phyloP scores from a whole-genome alignment of 371 early-diverging fungal genomes.

The Saksenaea vasiformis region DNA sequence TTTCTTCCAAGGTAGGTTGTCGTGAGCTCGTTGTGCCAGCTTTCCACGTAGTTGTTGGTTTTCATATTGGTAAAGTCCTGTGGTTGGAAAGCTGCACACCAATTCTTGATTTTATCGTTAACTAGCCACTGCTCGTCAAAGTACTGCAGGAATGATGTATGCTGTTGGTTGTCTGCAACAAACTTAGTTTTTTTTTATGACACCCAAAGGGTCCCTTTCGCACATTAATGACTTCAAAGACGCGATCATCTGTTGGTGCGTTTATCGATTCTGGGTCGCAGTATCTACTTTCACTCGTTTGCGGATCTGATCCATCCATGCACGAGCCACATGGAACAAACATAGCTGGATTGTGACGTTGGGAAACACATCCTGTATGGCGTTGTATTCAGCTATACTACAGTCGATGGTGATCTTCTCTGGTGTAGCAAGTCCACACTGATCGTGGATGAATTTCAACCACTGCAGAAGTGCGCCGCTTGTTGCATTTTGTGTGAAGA shows the following conservation, averaged over 20 bases:
- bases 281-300: neutral
- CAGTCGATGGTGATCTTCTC: neutral
- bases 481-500: neutral
- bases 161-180: no score
- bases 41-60: no score
- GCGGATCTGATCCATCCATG: no score
- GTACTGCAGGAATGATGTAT: no score
- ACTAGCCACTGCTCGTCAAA: no score
- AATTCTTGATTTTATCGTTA: no score
- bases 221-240: no score
- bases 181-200: no score
- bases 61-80: neutral
- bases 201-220: no score
- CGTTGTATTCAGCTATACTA: neutral
- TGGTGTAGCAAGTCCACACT: neutral
- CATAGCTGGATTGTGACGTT: neutral
- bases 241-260: neutral
- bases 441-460: neutral
- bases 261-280: neutral
- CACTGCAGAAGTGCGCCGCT: neutral
- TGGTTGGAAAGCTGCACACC: no score
- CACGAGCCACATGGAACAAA: no score
- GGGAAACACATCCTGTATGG: neutral
- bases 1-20: neutral
- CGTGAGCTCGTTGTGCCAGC: conserved; percentile 3